Evolutionary conservation across 2,329 filamentous ascomycete species (phyloP).

Genomic region (Bertia moriformis): DNA sequence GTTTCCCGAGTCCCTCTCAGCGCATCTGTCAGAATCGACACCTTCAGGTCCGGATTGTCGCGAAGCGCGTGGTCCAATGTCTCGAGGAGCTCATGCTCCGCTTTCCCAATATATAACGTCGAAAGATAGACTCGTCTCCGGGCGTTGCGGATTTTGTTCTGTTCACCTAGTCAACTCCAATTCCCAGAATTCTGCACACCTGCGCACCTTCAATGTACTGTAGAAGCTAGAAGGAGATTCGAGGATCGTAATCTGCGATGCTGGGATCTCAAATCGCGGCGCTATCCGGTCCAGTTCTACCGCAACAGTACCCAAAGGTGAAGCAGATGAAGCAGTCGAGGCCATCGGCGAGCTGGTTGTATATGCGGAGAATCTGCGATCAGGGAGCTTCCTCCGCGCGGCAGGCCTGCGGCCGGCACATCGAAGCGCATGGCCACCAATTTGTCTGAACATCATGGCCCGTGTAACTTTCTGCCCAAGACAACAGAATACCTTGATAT

Average conservation of each 20-base stretch:
- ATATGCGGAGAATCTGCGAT: constrained; percentile 24
- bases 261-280: constrained; percentile 75
- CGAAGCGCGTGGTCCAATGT: constrained; percentile 64
- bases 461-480: constrained; percentile 1
- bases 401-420: constrained; percentile 14
- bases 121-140: constrained; percentile 74
- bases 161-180: constrained; percentile 3
- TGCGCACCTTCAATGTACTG: constrained; percentile 64
- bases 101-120: constrained; percentile 93
- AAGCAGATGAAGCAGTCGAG: constrained; percentile 35
- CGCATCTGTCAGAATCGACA: constrained; percentile 84
- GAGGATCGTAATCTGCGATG: constrained; percentile 67
- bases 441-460: constrained; percentile 19
- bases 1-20: constrained; percentile 83
- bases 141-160: constrained; percentile 71
- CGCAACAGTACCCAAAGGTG: constrained; percentile 42
- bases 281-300: constrained; percentile 75
- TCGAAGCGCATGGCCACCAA: constrained; percentile 19
- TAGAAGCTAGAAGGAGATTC: constrained; percentile 81
- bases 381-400: constrained; percentile 17
- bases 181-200: constrained; percentile 1
- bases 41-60: constrained; percentile 58
- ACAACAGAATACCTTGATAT: neutral
- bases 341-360: constrained; percentile 27
- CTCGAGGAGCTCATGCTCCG: constrained; percentile 74